Base-by-base conservation (phyloP, 371 early-diverging fungal species). In the Apophysomyces elegans region DNA sequence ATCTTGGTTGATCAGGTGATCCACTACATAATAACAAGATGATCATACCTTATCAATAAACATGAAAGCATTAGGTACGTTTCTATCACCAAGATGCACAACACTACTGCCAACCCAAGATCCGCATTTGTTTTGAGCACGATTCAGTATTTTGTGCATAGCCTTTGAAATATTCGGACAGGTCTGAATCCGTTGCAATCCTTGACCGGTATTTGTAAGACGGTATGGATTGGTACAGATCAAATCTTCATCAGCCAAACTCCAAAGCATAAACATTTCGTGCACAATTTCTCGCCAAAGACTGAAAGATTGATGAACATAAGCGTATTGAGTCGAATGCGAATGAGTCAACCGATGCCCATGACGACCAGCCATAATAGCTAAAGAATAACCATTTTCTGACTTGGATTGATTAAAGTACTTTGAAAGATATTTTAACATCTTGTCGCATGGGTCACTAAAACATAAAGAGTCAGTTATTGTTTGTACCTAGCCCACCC, bases 251-350 rank as follows among this genome's bases (percentile, higher is more conserved):
- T 98, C 99, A 2, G 99, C 89, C 54, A 95, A 72, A 61, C 79
- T 84, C 98, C 98, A 98, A 13, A 98, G 88, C 89, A 89, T 90
- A 76, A 95, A 98, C 96, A 98, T 96, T 67, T 98, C 96, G 77
- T 98, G 90, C 58, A 93, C 84, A 61, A 98, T 91, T 72, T 97
- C 97, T 7, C 96, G 86, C 98, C 99, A 98, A 54, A 98, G 80
- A 7, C 89, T 87, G 39, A 98, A 80, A 4, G 97, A 93, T 83
- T 98, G 98, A 61, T 90, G 83, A 56, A 97, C 98, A 74, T 96
- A 98, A 59, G 87, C 81, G 78, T 90, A 98, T 79, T 98, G 98
- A 38, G 85, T 91, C 44, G 90, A 81, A 72, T 98, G 99, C 59
- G 86, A 86, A 69, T 98, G 99, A 5, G 96, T 90, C 38, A 98